Evolutionary conservation across 805 yeast genomes (phyloP), one percentile per base, ranked within the genome.

Genomic region (Lipomyces sp.): DNA sequence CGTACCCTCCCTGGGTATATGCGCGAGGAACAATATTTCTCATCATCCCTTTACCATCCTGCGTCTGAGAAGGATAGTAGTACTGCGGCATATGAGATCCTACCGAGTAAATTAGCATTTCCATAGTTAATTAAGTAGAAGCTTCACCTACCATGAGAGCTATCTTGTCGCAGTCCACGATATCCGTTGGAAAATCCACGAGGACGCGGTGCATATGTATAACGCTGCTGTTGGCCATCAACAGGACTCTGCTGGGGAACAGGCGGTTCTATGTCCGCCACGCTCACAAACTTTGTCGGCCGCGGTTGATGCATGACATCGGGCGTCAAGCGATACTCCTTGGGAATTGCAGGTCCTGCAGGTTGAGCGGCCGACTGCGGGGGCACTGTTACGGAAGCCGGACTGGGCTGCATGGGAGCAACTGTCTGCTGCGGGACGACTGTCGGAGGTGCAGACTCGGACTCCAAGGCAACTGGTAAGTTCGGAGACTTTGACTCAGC

Each of bases 251-350:
- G 60, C 53, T 37, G 58, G 10, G 45, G 18, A 15, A 55, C 30
- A 4, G 67, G 57, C 18, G 65, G 64, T 37, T 67, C 70, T 33
- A 67, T 67, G 45, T 67, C 70, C 2, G 67, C 66, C 35, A 67
- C 62, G 50, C 66, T 67, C 55, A 67, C 55, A n/a, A 64, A 45
- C 57, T 67, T 67, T 5, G 68, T 67, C 10, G 70, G 70, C 18
- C 63, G 63, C 18, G 70, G 70, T 50, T 67, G 70, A 48, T 67
- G 70, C 70, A 67, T 67, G 24, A 67, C 69, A 5, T 62, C 64
- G 7, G 67, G 70, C 11, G 70, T 64, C 48, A 57, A 57, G 11
- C 70, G 30, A 34, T 61, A 62, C 53, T 66, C 70, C 29, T 45
- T 35, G 10, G 69, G 62, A 53, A 57, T 54, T 30, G 11, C 29